phyloP scores from a whole-genome alignment of 768 basidiomycete species.

The Cyclocybe aegerita region DNA sequence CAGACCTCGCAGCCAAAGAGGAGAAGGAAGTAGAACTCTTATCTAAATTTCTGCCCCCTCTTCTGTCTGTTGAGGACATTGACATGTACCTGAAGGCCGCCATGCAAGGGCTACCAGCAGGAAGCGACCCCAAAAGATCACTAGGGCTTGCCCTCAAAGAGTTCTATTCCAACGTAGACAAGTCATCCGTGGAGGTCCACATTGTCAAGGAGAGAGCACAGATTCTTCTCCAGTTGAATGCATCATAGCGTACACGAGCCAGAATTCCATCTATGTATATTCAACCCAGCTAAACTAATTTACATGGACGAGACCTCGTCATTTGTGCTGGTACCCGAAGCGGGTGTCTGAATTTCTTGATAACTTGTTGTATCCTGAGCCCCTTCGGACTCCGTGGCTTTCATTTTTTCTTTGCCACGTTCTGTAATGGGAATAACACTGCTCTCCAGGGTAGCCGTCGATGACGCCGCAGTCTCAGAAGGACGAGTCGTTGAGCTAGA shows the following conservation, averaged over 20 bases:
- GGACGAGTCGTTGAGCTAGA: conserved; percentile 1
- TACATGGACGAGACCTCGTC: not conserved
- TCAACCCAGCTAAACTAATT: not conserved
- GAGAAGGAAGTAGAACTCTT: conserved; percentile 54
- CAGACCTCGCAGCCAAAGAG: conserved; percentile 68
- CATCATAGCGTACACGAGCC: not conserved
- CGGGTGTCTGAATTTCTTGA: not conserved
- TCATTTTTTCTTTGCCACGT: conserved; percentile 16
- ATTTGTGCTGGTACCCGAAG: not conserved
- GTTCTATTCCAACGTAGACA: conserved; percentile 65
- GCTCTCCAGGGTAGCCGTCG: not conserved
- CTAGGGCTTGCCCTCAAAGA: conserved; percentile 57
- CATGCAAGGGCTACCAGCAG: conserved; percentile 29
- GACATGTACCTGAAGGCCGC: conserved; percentile 48
- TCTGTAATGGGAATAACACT: not conserved
- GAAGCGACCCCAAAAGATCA: conserved; percentile 28
- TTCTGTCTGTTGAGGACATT: conserved; percentile 54
- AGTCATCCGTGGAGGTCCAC: conserved; percentile 52
- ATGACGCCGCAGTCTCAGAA: not conserved
- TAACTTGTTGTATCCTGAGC: not conserved
- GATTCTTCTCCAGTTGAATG: conserved; percentile 15
- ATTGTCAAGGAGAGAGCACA: conserved; percentile 55
- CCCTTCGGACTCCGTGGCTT: conserved; percentile 5
- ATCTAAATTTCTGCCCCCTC: conserved; percentile 56
- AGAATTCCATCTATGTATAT: not conserved